These are phyloP conservation scores for Vigna radiata DNA, from an alignment of 306 rosid genomes.

Conservation along the genomic window DNA sequence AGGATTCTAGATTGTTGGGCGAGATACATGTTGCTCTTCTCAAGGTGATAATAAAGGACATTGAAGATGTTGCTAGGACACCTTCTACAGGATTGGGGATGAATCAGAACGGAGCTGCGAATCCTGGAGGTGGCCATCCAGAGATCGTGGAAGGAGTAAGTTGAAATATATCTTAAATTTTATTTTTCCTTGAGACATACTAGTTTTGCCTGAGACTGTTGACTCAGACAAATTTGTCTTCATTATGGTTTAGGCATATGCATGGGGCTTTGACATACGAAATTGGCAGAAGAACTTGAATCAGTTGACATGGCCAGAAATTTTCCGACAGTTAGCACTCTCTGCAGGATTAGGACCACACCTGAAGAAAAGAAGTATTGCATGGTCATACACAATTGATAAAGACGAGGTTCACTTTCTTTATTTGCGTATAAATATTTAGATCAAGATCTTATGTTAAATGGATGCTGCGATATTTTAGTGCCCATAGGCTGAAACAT, in stretches of 20 bases:
- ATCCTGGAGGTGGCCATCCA: slow-evolving; percentile 97
- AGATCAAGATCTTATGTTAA: slow-evolving; percentile 17
- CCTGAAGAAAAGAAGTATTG: slow-evolving; percentile 74
- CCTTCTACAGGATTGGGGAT: slow-evolving; percentile 85
- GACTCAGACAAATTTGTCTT: slow-evolving; percentile 34
- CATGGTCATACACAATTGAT: slow-evolving; percentile 73
- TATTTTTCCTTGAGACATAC: slow-evolving; percentile 17
- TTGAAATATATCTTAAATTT: slow-evolving; percentile 31
- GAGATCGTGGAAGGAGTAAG: slow-evolving; percentile 98
- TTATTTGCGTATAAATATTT: slow-evolving; percentile 21
- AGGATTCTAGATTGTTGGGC: slow-evolving; percentile 97
- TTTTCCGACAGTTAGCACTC: slow-evolving; percentile 87
- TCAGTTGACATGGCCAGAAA: slow-evolving; percentile 96
- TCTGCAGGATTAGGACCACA: slow-evolving; percentile 96
- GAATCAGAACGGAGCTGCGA: slow-evolving; percentile 90
- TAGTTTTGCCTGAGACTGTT: slow-evolving; percentile 30
- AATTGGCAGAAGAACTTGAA: slow-evolving; percentile 95
- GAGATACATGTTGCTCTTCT: slow-evolving; percentile 94
- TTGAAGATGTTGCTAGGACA: slow-evolving; percentile 98
- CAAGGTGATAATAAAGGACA: slow-evolving; percentile 87
- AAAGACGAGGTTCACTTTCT: slow-evolving; percentile 75
- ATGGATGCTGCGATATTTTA: slow-evolving; percentile 9
- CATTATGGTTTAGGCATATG: slow-evolving; percentile 69
- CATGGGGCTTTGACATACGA: slow-evolving; percentile 98
- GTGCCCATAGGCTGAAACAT: slow-evolving; percentile 21